Evolutionary conservation across 2,329 filamentous ascomycete species (phyloP), one percentile per base, ranked within the genome.

Genomic region (Phyllosticta citribraziliensis): DNA sequence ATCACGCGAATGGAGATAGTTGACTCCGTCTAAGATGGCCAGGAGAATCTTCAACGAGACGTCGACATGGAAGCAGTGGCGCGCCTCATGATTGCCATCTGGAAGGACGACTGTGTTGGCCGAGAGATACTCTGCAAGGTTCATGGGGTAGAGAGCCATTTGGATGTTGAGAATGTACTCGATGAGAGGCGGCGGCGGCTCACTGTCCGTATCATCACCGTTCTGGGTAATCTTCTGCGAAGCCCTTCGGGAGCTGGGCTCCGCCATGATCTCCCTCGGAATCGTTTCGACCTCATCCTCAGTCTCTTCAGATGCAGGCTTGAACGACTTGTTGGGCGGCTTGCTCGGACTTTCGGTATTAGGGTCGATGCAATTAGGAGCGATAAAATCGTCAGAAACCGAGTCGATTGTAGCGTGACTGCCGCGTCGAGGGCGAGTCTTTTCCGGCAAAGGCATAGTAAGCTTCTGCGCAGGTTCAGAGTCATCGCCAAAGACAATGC

Each of bases 111-210:
- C 12, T 12, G 33, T 35, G 27, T 30, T 52, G 5, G 52, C 22
- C n/a, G 76, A 79, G 5, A 88, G 69, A 66, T 84, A 87, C 1
- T 82, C 80, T 9, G 81, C 78, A 11, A 88, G 75, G 1, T 83
- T 86, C 58, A 85, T 76, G 0, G 84, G 84, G 68, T 86, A 83
- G 2, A 85, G 75, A 4, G 82, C 83, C 84, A 88, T 88, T 67
- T 88, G 85, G n/a, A 88, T 84, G 68, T 87, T 47, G 14, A 47
- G 40, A n/a, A 47, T n/a, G 14, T 47, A 47, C 17, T 47, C 40
- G n/a, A 47, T 8, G 17, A n/a, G 22, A 22, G 22, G 17, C 17
- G 40, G 40, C 40, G 17, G 17, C 40, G 40, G n/a, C 40, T 47
- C 14, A 14, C 17, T 47, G 17, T 47, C 40, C 6, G 40, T 17